phyloP scores from a whole-genome alignment of 139 green algal species.

The Pseudopediastrum boryanum region DNA sequence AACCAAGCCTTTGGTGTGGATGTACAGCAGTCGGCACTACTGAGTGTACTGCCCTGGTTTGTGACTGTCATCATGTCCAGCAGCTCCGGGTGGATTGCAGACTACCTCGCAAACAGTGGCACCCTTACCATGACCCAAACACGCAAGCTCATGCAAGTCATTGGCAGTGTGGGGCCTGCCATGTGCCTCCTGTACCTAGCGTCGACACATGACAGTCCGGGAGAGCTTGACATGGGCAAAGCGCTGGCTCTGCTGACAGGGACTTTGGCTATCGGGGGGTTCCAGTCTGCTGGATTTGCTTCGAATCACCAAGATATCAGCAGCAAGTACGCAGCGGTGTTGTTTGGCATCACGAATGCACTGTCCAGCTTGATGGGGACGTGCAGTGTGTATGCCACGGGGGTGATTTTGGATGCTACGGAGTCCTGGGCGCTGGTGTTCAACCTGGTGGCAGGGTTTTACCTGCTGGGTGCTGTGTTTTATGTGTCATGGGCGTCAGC shows the following conservation, averaged over 20 bases:
- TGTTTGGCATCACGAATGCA: conserved; percentile 86
- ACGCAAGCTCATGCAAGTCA: conserved; percentile 75
- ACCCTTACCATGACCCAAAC: conserved; percentile 60
- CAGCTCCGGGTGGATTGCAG: conserved; percentile 65
- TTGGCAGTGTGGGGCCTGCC: conserved; percentile 42
- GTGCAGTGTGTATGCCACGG: conserved; percentile 62
- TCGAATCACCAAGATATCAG: conserved; percentile 85
- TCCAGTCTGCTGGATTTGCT: conserved; percentile 73
- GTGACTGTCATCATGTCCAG: conserved; percentile 69
- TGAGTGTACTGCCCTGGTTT: conserved; percentile 72
- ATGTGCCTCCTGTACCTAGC: conserved; percentile 69
- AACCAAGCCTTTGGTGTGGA: conserved; percentile 66
- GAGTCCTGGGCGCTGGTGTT: conserved; percentile 70
- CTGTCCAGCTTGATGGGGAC: conserved; percentile 63
- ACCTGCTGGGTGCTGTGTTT: conserved; percentile 51
- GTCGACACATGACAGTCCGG: not conserved
- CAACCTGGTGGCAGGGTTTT: conserved; percentile 54
- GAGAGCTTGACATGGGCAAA: conserved; percentile 22
- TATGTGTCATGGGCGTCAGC: conserved; percentile 57
- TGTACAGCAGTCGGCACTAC: conserved; percentile 54
- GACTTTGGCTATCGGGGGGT: conserved; percentile 60
- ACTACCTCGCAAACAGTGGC: conserved; percentile 73
- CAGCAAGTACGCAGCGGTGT: conserved; percentile 60
- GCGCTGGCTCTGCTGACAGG: conserved; percentile 59
- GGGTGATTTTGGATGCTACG: conserved; percentile 64